Conservation (phyloP, 2,329 filamentous ascomycete genomes). For the Hypoxylon sp. region DNA sequence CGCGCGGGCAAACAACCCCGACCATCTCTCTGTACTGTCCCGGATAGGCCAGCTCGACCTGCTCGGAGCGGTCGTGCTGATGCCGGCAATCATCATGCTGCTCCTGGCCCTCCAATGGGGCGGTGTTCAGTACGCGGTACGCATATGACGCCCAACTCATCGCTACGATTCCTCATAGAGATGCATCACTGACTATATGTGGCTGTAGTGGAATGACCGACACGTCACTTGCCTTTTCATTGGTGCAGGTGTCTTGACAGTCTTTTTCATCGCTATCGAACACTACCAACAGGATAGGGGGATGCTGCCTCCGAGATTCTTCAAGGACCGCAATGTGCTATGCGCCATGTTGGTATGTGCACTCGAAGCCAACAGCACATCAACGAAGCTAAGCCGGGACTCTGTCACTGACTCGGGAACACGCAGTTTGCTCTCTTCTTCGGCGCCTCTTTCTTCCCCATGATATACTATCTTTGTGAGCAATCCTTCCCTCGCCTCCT, state of each 20-base stretch:
- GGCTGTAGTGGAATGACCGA: conserved; percentile 54
- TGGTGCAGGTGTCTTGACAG: conserved; percentile 55
- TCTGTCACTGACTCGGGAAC: conserved; percentile 31
- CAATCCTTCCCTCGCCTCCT: neutral
- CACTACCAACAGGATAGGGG: conserved; percentile 56
- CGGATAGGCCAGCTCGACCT: conserved; percentile 24
- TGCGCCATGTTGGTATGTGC: conserved; percentile 38
- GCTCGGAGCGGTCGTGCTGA: conserved; percentile 11
- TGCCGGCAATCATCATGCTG: conserved; percentile 59
- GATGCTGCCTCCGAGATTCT: conserved; percentile 58
- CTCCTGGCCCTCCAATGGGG: conserved; percentile 66
- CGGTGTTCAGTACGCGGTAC: conserved; percentile 54
- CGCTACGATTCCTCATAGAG: neutral
- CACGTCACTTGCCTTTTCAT: conserved; percentile 61
- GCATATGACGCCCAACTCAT: neutral
- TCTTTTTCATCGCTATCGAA: conserved; percentile 57
- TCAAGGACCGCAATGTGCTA: conserved; percentile 54
- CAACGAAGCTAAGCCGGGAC: neutral
- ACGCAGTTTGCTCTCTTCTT: conserved; percentile 51
- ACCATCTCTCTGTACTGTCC: conserved; percentile 1
- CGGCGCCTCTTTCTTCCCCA: conserved; percentile 59
- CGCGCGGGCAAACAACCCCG: conserved; percentile 20
- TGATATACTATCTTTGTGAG: conserved; percentile 63
- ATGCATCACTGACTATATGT: neutral
- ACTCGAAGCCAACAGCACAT: neutral